A percentile compares a stretch with the other conserved stretches of the same genome.
Evolutionary conservation across 2,329 filamentous ascomycete species (phyloP).

Genomic region (Didymella keratinophila): DNA sequence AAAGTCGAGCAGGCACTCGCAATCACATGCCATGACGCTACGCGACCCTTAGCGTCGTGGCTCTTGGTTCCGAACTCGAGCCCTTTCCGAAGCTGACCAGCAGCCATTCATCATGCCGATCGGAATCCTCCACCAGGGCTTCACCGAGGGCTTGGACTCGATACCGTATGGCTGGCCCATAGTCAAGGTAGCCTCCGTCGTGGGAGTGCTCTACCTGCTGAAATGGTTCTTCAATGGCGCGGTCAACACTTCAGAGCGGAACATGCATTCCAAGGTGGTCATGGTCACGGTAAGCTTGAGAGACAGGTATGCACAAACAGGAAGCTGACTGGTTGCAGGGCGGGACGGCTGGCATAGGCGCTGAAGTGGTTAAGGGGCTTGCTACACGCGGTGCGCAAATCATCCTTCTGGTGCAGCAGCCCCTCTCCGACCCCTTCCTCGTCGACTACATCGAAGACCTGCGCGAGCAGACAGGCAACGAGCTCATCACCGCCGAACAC

Average conservation of each 20-base stretch:
- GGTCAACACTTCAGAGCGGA: slow-evolving; percentile 75
- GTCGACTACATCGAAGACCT: slow-evolving; percentile 93
- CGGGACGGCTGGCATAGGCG: slow-evolving; percentile 92
- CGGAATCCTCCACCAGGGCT: slow-evolving; percentile 63
- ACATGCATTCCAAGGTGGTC: slow-evolving; percentile 92
- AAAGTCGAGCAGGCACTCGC: neutral
- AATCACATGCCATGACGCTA: slow-evolving; percentile 18
- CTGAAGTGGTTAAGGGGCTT: slow-evolving; percentile 75
- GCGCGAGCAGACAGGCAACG: slow-evolving; percentile 76
- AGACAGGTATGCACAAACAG: neutral
- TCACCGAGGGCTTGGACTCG: slow-evolving; percentile 62
- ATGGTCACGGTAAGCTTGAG: slow-evolving; percentile 76
- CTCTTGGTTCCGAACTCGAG: slow-evolving; percentile 35
- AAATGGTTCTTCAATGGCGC: slow-evolving; percentile 84
- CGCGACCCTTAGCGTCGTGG: slow-evolving; percentile 32
- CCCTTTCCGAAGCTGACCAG: slow-evolving; percentile 30
- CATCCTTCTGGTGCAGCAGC: slow-evolving; percentile 83
- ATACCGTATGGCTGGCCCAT: slow-evolving; percentile 63
- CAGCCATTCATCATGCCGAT: slow-evolving; percentile 63
- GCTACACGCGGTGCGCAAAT: slow-evolving; percentile 87
- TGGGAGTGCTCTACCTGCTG: slow-evolving; percentile 62
- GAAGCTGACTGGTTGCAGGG: slow-evolving; percentile 60
- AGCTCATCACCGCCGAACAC: slow-evolving; percentile 93
- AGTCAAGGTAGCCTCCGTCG: slow-evolving; percentile 61
- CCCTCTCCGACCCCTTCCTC: slow-evolving; percentile 84